phyloP scores from a whole-genome alignment of 176 grass and related monocot species.

The Leersia perrieri region DNA sequence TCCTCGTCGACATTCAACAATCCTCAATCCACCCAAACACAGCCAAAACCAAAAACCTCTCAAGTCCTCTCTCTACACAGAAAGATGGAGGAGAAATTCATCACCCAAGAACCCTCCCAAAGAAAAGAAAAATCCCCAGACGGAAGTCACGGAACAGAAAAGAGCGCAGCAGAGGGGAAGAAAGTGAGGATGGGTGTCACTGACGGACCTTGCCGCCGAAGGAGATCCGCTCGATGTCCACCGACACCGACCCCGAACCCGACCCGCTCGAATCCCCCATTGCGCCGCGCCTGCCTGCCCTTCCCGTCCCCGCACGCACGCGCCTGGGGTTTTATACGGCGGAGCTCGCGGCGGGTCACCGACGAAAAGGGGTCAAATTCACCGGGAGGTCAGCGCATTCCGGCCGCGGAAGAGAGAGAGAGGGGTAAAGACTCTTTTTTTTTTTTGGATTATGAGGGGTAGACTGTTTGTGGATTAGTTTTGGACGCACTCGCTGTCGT shows the following conservation, averaged over 20 bases:
- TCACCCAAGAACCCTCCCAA: not conserved
- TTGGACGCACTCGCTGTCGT: not conserved
- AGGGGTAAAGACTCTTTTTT: no score
- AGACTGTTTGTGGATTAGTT: slow-evolving; percentile 6
- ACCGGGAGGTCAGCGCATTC: slow-evolving; percentile 31
- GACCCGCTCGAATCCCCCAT: slow-evolving; percentile 79
- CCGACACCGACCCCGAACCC: slow-evolving; percentile 41
- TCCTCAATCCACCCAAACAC: not conserved
- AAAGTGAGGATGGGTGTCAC: not conserved
- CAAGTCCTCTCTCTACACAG: no score
- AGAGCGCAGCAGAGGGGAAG: no score
- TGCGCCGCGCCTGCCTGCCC: not conserved
- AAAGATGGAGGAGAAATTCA: no score
- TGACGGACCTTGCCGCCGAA: slow-evolving; percentile 69
- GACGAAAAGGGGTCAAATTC: slow-evolving; percentile 32
- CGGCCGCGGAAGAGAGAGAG: not conserved
- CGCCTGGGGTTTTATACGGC: slow-evolving; percentile 23
- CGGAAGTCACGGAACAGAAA: not conserved
- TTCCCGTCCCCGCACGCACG: not conserved
- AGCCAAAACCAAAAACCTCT: no score
- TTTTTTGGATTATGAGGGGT: no score
- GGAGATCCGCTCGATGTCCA: slow-evolving; percentile 78
- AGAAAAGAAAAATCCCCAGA: not conserved
- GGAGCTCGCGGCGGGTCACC: not conserved
- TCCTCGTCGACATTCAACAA: no score